Base-by-base conservation (phyloP, 2,329 filamentous ascomycete species). In the Periconia digitata region DNA sequence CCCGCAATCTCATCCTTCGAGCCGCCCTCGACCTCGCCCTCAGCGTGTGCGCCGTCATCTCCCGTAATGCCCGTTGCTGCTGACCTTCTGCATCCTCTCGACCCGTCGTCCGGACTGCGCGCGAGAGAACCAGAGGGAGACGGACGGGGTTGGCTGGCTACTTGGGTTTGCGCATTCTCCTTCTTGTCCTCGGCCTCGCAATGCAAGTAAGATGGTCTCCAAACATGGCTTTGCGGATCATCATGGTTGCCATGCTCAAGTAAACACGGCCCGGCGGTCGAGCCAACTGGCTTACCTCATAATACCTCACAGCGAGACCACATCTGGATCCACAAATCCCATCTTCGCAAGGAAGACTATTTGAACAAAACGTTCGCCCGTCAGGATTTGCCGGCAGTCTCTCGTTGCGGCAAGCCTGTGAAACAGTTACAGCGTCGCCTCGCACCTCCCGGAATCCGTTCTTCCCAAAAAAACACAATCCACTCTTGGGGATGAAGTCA, bases 381-480 rank as follows among this genome's bases (percentile, higher is more conserved):
- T 47, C 32, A 36, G 29, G 8, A 46, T 38, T 16, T 32, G 35
- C 41, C 47, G 42, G 49, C 15, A 40, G 15, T 20, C 16, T 42
- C 39, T 40, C 39, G 24, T 50, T 51, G 49, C 53, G 44, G 51
- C 56, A 51, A 51, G 49, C 51, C 50, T 59, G 46, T 60, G 58
- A 64, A 52, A 66, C 63, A 56, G 58, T 59, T 59, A 50, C 49
- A 54, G 55, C 59, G 46, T 60, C 60, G 51, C 53, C 55, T 54
- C 57, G 50, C 41, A 46, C n/a, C 50, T 50, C 55, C 45, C 57
- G 56, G 56, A 62, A 53, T 51, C 35, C 44, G 43, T 59, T 55
- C 60, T 66, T 66, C 59, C 49, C 57, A 66, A 66, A 65, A 62
- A 60, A 62, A 62, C 47, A 38, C 47, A 32, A 32, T 32, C 27